Conservation (phyloP, 139 green algal species). For the Tetratostichococcus sp. region DNA sequence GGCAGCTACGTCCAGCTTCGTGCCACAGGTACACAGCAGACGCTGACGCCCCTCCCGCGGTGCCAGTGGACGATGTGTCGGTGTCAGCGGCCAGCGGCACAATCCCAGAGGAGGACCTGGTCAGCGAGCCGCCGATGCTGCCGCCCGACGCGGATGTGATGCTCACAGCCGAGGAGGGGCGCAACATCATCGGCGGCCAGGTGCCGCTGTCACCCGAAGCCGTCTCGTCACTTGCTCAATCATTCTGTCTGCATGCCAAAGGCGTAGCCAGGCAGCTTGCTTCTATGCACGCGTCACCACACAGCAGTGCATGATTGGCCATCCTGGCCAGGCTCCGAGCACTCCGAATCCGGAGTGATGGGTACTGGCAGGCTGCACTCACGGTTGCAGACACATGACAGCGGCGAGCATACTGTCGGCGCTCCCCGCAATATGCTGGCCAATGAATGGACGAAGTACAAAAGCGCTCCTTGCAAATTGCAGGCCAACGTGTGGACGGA, state of each 20-base stretch:
- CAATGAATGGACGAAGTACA: too few relatives aligned
- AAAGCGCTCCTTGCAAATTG: neutral
- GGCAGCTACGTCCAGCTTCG: too few relatives aligned
- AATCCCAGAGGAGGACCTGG: slow-evolving; percentile 15
- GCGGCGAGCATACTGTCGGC: neutral
- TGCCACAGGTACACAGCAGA: neutral
- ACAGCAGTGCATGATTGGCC: too few relatives aligned
- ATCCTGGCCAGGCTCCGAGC: too few relatives aligned
- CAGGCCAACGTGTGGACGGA: slow-evolving; percentile 68
- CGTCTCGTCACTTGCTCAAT: neutral
- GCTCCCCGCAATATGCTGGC: too few relatives aligned
- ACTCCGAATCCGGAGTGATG: too few relatives aligned
- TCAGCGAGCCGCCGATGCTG: neutral
- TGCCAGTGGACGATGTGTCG: neutral
- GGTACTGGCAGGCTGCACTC: too few relatives aligned
- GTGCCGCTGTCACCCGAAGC: slow-evolving; percentile 2
- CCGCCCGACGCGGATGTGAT: slow-evolving; percentile 6
- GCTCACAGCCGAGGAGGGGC: slow-evolving; percentile 11
- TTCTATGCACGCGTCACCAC: too few relatives aligned
- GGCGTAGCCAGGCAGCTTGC: too few relatives aligned
- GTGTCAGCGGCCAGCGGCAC: neutral
- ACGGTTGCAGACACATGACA: too few relatives aligned
- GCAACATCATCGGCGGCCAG: slow-evolving; percentile 35
- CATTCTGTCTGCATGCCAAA: neutral
- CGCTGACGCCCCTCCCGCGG: too few relatives aligned